Evolutionary conservation across 306 rosid genomes (phyloP).

Genomic region (Lotus japonicus): DNA sequence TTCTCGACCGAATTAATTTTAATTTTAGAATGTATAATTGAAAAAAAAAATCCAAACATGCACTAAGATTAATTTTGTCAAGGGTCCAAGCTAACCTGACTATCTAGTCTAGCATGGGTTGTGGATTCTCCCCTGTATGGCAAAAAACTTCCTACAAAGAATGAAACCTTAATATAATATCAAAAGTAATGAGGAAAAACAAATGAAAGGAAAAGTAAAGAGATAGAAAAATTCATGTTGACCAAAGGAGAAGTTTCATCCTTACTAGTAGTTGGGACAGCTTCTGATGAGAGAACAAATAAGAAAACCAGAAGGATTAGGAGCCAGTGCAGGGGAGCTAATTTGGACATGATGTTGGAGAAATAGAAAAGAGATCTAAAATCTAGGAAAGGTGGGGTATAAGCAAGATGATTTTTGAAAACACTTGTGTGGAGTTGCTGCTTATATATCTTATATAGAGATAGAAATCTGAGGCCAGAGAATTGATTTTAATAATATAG

Average conservation of each 20-base stretch:
- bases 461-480: background rate
- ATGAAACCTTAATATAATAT: background rate
- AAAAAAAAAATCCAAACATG: no score
- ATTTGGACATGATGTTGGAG: conserved; percentile 22
- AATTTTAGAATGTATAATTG: no score
- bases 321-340: background rate
- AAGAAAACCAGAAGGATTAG: conserved; percentile 25
- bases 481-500: conserved; percentile 7
- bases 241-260: background rate
- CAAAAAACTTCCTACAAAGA: conserved; percentile 31
- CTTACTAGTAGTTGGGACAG: conserved; percentile 39
- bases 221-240: background rate
- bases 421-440: background rate
- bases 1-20: no score
- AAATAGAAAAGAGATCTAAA: conserved; percentile 5
- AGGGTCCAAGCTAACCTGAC: conserved; percentile 12
- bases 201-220: background rate
- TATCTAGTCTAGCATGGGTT: conserved; percentile 4
- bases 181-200: background rate
- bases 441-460: conserved; percentile 27
- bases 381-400: background rate
- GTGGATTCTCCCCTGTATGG: conserved; percentile 22
- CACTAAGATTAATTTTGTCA: no score
- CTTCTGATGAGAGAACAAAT: conserved; percentile 18
- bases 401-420: background rate